Conservation (phyloP, 2,329 filamentous ascomycete species). For the Ophiostoma himal-ulmi region DNA sequence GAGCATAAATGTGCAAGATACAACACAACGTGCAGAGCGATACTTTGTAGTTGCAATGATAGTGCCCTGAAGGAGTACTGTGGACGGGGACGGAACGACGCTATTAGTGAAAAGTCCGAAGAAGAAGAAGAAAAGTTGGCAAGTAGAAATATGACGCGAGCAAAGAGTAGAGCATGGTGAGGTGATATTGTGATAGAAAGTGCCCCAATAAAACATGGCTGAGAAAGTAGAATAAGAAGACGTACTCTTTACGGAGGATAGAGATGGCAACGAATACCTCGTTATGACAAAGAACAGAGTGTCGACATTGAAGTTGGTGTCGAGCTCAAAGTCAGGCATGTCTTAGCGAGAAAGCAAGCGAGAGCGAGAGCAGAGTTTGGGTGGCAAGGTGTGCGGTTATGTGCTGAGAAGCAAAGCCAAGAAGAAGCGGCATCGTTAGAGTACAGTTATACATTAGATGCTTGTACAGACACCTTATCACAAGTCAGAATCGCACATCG, state of each 20-base stretch:
- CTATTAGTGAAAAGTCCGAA: neutral
- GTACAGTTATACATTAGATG: no score
- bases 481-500: neutral
- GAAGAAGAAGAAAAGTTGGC: neutral
- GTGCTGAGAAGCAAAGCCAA: neutral
- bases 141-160: conserved; percentile 7
- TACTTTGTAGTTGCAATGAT: no score
- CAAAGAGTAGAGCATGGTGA: neutral
- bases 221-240: neutral
- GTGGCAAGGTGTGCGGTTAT: neutral
- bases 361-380: neutral
- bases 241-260: neutral
- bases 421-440: neutral
- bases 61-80: neutral
- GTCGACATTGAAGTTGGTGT: neutral
- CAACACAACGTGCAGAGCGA: no score
- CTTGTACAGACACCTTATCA: neutral
- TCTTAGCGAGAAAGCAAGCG: neutral
- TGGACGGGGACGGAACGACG: neutral
- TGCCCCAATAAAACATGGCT: conserved; percentile 8
- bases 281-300: no score
- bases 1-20: no score
- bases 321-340: neutral
- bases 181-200: neutral
- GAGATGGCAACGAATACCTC: neutral